Evolutionary conservation across 148 eudicot genomes (phyloP), one percentile per base, ranked within the genome.

Genomic region (Polygonum aviculare): DNA sequence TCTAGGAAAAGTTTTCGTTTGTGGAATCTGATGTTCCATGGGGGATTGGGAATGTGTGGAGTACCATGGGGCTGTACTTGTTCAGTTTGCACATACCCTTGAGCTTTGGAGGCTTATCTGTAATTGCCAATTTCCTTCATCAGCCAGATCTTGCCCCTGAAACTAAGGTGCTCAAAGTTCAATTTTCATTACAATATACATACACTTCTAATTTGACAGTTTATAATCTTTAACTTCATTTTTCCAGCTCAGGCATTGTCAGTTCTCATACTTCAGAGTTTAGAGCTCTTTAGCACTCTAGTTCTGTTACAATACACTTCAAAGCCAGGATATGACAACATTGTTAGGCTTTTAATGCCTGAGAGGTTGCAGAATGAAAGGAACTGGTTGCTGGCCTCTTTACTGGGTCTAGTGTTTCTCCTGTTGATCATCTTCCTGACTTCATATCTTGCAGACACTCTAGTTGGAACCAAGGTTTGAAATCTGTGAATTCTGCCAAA

Each of bases 61-160:
- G 88, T 78, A 86, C 87, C 19, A 78, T 90, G 85, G 92, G 83
- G 39, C 82, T 91, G 69, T 92, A 94, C 77, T 73, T 94, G 59
- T 90, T 94, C 84, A 90, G 92, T 83, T 79, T 94, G 77, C 98
- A 94, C 77, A 77, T 92, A 47, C 98, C 97, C 73, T 51, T 94
- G 69, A 92, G 98, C 84, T 94, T 88, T 77, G 98, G 97, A 39
- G 97, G 98, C 18, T 75, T 92, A 63, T 87, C 97, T 47, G 81
- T 84, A 8, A 78, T 88, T 83, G 82, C 93, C 51, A 22, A 82
- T 9, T n/a, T 94, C 36, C 72, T 92, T 79, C 85, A 89, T 83
- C 91, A 78, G 67, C 81, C 84, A 54, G 75, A 75, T 77, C 88
- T 86, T 78, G 84, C 84, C 10, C 90, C 90, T 72, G 87, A 92